These are phyloP conservation scores for Suillus clintonianus DNA, from an alignment of 768 basidiomycete species.

Conservation along the genomic window DNA sequence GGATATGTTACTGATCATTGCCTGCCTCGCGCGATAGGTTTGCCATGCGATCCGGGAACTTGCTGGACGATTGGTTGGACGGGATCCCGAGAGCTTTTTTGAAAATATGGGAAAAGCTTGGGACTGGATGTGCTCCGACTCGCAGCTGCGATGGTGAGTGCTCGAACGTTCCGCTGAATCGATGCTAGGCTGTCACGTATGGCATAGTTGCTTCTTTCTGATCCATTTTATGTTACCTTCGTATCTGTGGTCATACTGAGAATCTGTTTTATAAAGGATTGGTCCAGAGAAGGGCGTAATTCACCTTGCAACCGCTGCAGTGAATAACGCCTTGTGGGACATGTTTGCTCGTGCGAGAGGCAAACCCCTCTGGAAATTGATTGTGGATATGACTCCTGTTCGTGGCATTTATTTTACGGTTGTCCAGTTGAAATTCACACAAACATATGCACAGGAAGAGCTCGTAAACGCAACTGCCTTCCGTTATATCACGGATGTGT, in stretches of 20 bases:
- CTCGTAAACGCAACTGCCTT: slow-evolving; percentile 76
- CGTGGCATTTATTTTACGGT: slow-evolving; percentile 8
- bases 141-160: slow-evolving; percentile 85
- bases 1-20: neutral
- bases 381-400: slow-evolving; percentile 87
- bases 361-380: slow-evolving; percentile 93
- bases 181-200: neutral
- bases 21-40: slow-evolving; percentile 47
- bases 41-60: slow-evolving; percentile 81
- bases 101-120: slow-evolving; percentile 89
- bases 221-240: neutral
- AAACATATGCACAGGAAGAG: slow-evolving; percentile 56
- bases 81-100: slow-evolving; percentile 80
- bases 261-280: slow-evolving; percentile 52
- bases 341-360: slow-evolving; percentile 78
- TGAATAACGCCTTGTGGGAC: slow-evolving; percentile 94
- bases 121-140: slow-evolving; percentile 84
- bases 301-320: slow-evolving; percentile 84
- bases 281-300: slow-evolving; percentile 97
- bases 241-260: neutral
- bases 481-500: slow-evolving; percentile 91
- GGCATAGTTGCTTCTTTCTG: neutral
- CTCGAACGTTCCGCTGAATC: neutral
- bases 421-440: neutral
- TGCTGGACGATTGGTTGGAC: slow-evolving; percentile 80